These are phyloP conservation scores for Candida nemodendra DNA, from an alignment of 805 yeast genomes.

Conservation along the genomic window DNA sequence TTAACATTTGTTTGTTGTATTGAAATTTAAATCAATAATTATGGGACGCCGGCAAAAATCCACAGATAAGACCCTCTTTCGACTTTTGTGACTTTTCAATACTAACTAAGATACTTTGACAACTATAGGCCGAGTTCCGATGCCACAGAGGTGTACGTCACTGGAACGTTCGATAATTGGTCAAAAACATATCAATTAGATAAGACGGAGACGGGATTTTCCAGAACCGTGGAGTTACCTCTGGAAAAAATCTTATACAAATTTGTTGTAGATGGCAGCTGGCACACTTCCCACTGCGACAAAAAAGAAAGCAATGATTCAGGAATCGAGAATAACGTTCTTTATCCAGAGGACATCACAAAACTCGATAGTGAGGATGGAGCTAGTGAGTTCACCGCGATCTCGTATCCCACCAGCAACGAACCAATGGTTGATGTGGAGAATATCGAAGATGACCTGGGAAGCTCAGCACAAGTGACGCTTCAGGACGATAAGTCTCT, in stretches of 20 bases:
- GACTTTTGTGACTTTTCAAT: too few relatives aligned
- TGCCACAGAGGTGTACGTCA: slow-evolving; percentile 47
- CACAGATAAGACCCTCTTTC: too few relatives aligned
- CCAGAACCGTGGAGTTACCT: slow-evolving; percentile 44
- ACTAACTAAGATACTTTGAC: not conserved
- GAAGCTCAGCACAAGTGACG: slow-evolving; percentile 29
- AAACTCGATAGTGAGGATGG: slow-evolving; percentile 21
- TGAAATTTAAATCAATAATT: too few relatives aligned
- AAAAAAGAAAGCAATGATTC: slow-evolving; percentile 38
- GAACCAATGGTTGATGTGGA: slow-evolving; percentile 11
- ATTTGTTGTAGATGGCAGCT: slow-evolving; percentile 58
- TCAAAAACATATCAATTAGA: slow-evolving; percentile 42
- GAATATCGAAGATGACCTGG: slow-evolving; percentile 21
- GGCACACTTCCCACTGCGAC: slow-evolving; percentile 44
- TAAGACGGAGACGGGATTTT: slow-evolving; percentile 37
- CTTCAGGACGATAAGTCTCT: slow-evolving; percentile 24
- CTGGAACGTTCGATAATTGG: slow-evolving; percentile 65
- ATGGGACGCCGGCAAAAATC: too few relatives aligned
- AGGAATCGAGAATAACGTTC: slow-evolving; percentile 54
- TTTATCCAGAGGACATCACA: slow-evolving; percentile 34
- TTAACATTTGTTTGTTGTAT: too few relatives aligned
- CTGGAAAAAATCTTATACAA: slow-evolving; percentile 45
- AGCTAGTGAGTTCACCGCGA: slow-evolving; percentile 33
- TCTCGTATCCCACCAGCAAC: slow-evolving; percentile 28
- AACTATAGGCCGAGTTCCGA: slow-evolving; percentile 34